These are phyloP conservation scores for Claviceps paspali DNA, from an alignment of 2,329 filamentous ascomycete species.

Conservation along the genomic window DNA sequence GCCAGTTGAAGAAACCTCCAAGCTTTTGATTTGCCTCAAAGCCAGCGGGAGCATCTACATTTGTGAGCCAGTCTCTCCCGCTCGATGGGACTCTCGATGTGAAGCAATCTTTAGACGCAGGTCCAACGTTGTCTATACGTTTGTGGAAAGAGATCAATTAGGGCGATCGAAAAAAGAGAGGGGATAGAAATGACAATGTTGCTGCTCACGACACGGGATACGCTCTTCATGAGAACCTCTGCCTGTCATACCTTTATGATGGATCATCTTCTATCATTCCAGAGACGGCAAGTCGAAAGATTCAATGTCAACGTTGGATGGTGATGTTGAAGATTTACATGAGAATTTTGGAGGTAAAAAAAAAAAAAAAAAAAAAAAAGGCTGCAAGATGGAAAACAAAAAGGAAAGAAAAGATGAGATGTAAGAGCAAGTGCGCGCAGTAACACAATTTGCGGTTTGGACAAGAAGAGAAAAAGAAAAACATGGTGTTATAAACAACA, in stretches of 20 bases:
- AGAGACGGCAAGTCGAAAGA: neutral
- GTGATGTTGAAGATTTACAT: neutral
- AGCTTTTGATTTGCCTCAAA: neutral
- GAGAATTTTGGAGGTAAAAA: neutral
- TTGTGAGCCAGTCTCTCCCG: slow-evolving; percentile 3
- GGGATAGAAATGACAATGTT: neutral
- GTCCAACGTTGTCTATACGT: neutral
- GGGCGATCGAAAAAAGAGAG: neutral
- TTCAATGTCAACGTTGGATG: neutral
- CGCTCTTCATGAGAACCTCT: neutral
- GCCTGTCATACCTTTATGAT: neutral
- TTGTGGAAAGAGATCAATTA: neutral
- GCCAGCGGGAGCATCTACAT: neutral
- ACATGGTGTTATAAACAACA: neutral
- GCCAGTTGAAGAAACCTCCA: neutral
- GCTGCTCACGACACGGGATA: neutral
- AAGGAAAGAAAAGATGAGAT: neutral
- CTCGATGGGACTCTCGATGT: neutral
- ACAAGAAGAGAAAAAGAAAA: neutral
- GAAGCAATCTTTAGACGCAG: neutral
- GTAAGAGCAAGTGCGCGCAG: too few species aligned
- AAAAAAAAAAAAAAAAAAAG: too few species aligned
- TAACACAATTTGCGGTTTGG: neutral
- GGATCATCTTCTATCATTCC: neutral
- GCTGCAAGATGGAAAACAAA: slow-evolving; percentile 9